A percentile compares a stretch with the other conserved stretches of the same genome.
Evolutionary conservation across 2,329 filamentous ascomycete species (phyloP).

Genomic region (Phialophora expanda): DNA sequence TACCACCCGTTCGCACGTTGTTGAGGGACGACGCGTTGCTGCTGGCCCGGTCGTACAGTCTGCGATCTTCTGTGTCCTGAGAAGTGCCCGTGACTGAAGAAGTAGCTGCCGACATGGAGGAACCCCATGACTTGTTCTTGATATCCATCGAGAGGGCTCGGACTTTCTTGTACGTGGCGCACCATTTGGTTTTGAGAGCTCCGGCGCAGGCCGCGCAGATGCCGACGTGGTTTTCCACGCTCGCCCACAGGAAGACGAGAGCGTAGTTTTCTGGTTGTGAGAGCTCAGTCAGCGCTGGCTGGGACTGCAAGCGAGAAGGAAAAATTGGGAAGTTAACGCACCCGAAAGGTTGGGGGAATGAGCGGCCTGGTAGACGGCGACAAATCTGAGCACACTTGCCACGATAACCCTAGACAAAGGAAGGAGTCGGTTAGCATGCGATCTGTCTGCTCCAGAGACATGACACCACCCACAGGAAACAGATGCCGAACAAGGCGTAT

Average conservation of each 20-base stretch:
- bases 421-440: slow-evolving; percentile 2
- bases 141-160: slow-evolving; percentile 22
- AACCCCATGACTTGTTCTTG: slow-evolving; percentile 22
- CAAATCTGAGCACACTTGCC: slow-evolving; percentile 32
- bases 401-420: slow-evolving; percentile 26
- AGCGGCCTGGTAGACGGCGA: slow-evolving; percentile 27
- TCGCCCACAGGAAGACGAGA: slow-evolving; percentile 30
- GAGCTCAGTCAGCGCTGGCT: background rate
- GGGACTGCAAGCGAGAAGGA: background rate
- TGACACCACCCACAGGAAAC: slow-evolving; percentile 27
- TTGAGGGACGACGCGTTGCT: slow-evolving; percentile 16
- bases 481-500: slow-evolving; percentile 30
- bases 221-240: slow-evolving; percentile 35
- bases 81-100: background rate
- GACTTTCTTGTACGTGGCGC: slow-evolving; percentile 21
- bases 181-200: slow-evolving; percentile 31
- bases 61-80: slow-evolving; percentile 28
- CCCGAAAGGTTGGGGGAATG: slow-evolving; percentile 26
- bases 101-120: slow-evolving; percentile 1
- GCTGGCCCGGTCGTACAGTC: slow-evolving; percentile 18
- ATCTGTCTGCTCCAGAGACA: background rate
- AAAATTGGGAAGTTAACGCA: background rate
- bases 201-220: slow-evolving; percentile 34
- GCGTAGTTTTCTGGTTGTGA: slow-evolving; percentile 32
- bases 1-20: background rate